These are phyloP conservation scores for Huntiella bhutanensis DNA, from an alignment of 2,329 filamentous ascomycete species.

Conservation along the genomic window DNA sequence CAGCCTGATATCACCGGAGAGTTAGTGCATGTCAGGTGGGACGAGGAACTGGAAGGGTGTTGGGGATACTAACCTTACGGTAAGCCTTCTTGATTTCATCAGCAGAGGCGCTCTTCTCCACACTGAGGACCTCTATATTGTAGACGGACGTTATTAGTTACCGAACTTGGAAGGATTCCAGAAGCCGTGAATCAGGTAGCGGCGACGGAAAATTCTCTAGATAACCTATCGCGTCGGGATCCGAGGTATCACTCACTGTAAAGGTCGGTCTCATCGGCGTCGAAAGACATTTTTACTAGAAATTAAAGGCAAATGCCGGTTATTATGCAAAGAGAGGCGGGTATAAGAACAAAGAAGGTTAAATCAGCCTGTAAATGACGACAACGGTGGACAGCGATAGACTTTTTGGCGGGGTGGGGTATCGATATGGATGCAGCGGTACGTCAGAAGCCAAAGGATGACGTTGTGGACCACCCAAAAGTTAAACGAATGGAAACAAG, in stretches of 20 bases:
- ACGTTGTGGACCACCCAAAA: too few relatives aligned
- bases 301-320: background rate
- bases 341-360: background rate
- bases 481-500: too few relatives aligned
- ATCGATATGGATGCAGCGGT: background rate
- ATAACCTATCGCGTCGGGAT: background rate
- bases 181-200: background rate
- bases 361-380: background rate
- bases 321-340: background rate
- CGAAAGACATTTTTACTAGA: conserved; percentile 6
- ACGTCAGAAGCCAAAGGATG: too few relatives aligned
- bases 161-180: background rate
- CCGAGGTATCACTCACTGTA: conserved; percentile 29
- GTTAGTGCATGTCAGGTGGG: background rate
- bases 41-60: background rate
- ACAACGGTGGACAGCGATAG: conserved; percentile 2
- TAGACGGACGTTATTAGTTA: conserved; percentile 6
- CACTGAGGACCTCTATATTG: conserved; percentile 52
- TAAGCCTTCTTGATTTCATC: conserved; percentile 90
- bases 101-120: conserved; percentile 51
- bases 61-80: conserved; percentile 49
- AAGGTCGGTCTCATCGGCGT: conserved; percentile 34
- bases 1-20: conserved; percentile 36
- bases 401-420: conserved; percentile 10
- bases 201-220: background rate